These are phyloP conservation scores for Prunella vulgaris DNA, from an alignment of 257 asterid genomes.

Conservation along the genomic window DNA sequence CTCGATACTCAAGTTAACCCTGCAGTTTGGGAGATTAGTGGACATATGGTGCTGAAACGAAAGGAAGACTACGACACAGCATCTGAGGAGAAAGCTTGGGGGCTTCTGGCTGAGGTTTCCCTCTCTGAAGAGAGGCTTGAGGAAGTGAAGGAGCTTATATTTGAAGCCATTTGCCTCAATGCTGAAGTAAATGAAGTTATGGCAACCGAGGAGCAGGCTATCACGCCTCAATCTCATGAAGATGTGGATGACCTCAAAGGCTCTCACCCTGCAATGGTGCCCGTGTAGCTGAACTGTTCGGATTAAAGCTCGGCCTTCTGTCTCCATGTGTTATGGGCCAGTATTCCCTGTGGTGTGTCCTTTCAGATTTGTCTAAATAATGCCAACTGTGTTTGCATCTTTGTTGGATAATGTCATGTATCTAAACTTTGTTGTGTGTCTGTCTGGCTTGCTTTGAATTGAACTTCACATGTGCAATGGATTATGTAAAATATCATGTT, in stretches of 20 bases:
- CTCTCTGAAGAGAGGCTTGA: conserved; percentile 75
- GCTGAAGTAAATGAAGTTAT: conserved; percentile 14
- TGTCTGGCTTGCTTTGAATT: conserved; percentile 6
- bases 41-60: conserved; percentile 84
- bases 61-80: conserved; percentile 82
- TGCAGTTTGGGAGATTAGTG: conserved; percentile 94
- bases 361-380: conserved; percentile 24
- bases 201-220: conserved; percentile 30
- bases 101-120: conserved; percentile 88
- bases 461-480: neutral
- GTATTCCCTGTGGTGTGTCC: too few species aligned
- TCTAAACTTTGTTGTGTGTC: conserved; percentile 6
- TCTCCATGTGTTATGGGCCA: too few species aligned
- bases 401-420: conserved; percentile 18
- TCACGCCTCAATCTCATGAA: conserved; percentile 39
- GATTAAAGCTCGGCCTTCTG: neutral
- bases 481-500: conserved; percentile 6
- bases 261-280: conserved; percentile 55
- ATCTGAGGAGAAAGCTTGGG: conserved; percentile 74
- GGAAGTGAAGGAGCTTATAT: conserved; percentile 77
- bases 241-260: conserved; percentile 53
- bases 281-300: conserved; percentile 32
- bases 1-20: conserved; percentile 93
- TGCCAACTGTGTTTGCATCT: conserved; percentile 35
- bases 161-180: conserved; percentile 46